These are phyloP conservation scores for Aspergillus mulundensis DNA, from an alignment of 495 filamentous ascomycete genomes.

Conservation along the genomic window DNA sequence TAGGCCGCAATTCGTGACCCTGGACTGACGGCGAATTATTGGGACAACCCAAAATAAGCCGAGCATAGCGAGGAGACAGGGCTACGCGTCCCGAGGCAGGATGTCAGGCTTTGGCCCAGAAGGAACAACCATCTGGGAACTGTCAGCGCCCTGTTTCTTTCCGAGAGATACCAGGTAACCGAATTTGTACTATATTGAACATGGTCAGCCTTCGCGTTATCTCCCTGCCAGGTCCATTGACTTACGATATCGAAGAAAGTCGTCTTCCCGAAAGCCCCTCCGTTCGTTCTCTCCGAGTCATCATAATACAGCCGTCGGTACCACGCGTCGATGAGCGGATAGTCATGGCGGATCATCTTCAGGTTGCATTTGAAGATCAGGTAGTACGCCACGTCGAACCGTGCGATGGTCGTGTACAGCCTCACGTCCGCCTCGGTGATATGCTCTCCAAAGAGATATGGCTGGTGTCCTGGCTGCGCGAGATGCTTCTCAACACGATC, in stretches of 20 bases:
- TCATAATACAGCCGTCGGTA: constrained; percentile 69
- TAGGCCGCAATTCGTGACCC: background rate
- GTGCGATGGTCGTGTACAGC: constrained; percentile 59
- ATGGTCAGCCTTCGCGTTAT: background rate
- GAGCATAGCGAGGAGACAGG: background rate
- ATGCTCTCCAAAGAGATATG: constrained; percentile 59
- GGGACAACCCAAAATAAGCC: background rate
- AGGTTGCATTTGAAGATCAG: constrained; percentile 69
- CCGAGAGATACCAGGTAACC: constrained; percentile 16
- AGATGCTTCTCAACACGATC: constrained; percentile 62
- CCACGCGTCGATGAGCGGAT: constrained; percentile 67
- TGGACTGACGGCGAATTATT: background rate
- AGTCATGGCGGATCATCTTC: constrained; percentile 65
- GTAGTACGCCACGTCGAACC: constrained; percentile 67
- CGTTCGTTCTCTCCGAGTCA: constrained; percentile 41
- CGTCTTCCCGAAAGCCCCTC: constrained; percentile 62
- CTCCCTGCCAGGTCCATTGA: background rate
- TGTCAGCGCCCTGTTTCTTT: constrained; percentile 7
- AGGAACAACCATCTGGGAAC: constrained; percentile 15
- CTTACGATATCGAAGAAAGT: constrained; percentile 59
- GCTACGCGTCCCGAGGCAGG: constrained; percentile 14
- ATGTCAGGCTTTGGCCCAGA: constrained; percentile 41
- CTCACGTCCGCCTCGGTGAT: constrained; percentile 68
- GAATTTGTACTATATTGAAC: constrained; percentile 18
- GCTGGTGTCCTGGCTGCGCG: constrained; percentile 40